These are phyloP conservation scores for Cornus suecica DNA, from an alignment of 148 eudicot genomes.

Conservation along the genomic window DNA sequence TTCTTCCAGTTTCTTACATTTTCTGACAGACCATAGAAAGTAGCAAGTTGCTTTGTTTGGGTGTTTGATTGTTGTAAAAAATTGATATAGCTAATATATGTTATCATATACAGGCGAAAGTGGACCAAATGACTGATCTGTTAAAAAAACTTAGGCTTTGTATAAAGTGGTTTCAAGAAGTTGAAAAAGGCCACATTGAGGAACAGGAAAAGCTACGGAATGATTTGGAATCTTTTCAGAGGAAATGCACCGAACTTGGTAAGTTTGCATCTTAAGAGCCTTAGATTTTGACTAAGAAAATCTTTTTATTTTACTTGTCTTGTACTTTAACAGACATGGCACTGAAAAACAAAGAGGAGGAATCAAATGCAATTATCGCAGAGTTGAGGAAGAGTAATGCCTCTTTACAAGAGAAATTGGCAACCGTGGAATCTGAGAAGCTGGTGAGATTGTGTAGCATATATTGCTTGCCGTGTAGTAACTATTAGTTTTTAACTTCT, in stretches of 20 bases:
- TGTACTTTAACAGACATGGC: slow-evolving; percentile 31
- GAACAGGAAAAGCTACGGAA: slow-evolving; percentile 45
- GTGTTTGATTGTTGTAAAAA: neutral
- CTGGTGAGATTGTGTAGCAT: slow-evolving; percentile 33
- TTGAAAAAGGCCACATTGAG: slow-evolving; percentile 36
- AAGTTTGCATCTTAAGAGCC: slow-evolving; percentile 1
- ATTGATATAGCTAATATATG: neutral
- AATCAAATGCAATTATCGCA: slow-evolving; percentile 30
- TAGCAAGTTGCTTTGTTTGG: neutral
- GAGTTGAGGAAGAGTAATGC: slow-evolving; percentile 34
- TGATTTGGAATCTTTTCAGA: slow-evolving; percentile 40
- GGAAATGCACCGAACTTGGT: slow-evolving; percentile 47
- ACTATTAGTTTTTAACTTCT: neutral
- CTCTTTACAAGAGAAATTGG: slow-evolving; percentile 39
- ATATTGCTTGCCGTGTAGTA: neutral
- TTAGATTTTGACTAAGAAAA: neutral
- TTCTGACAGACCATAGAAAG: neutral
- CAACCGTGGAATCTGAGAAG: slow-evolving; percentile 54
- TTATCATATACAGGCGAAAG: slow-evolving; percentile 41
- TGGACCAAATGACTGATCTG: slow-evolving; percentile 51
- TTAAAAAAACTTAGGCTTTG: slow-evolving; percentile 54
- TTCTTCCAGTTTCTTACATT: neutral
- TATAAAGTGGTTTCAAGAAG: slow-evolving; percentile 65
- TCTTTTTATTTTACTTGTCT: neutral
- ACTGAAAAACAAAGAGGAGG: slow-evolving; percentile 54